These are phyloP conservation scores for Adenanthera pavonina DNA, from an alignment of 306 rosid species.

Conservation along the genomic window DNA sequence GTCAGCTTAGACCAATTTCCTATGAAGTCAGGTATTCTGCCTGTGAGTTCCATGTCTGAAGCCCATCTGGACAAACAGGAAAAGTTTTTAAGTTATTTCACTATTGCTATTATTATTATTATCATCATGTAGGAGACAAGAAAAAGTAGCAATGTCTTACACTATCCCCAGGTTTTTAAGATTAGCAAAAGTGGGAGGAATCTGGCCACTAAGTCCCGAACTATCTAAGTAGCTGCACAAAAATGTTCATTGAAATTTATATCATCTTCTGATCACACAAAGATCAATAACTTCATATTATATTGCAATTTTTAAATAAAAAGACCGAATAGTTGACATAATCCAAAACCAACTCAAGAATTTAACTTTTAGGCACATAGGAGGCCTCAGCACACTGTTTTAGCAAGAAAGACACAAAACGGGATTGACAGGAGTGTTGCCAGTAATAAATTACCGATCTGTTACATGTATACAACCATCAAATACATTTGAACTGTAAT, in stretches of 20 bases:
- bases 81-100: not conserved
- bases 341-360: not conserved
- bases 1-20: conserved; percentile 71
- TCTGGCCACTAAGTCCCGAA: conserved; percentile 76
- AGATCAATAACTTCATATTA: too few relatives aligned
- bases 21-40: conserved; percentile 76
- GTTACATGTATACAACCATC: too few relatives aligned
- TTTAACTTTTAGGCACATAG: too few relatives aligned
- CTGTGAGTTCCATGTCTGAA: conserved; percentile 64
- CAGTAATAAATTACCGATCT: too few relatives aligned
- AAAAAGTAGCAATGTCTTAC: conserved; percentile 54
- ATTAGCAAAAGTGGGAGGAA: conserved; percentile 74
- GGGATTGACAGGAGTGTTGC: too few relatives aligned
- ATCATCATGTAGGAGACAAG: not conserved
- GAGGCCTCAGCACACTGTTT: too few relatives aligned
- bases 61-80: conserved; percentile 64
- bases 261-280: too few relatives aligned
- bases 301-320: too few relatives aligned
- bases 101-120: not conserved
- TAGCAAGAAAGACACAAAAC: too few relatives aligned
- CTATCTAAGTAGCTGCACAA: conserved; percentile 69
- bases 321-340: too few relatives aligned
- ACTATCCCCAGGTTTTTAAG: conserved; percentile 50
- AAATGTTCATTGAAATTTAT: conserved; percentile 37
- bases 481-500: too few relatives aligned